Evolutionary conservation across 2,329 filamentous ascomycete species (phyloP).

Genomic region (Neofusicoccum ribis): DNA sequence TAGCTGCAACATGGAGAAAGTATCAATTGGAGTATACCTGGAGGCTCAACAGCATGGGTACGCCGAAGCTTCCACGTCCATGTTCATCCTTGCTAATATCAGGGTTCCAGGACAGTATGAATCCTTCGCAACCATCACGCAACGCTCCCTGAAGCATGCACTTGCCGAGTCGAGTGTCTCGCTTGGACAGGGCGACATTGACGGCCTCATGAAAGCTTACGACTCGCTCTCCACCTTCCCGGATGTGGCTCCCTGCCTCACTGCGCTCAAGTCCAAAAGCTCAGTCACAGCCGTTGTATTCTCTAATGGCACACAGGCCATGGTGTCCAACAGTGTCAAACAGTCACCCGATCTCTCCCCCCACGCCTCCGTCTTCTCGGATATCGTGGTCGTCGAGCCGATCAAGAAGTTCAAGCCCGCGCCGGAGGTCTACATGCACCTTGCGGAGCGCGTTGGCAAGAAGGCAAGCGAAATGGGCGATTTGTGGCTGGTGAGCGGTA

Average conservation of each 20-base stretch:
- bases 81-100: background rate
- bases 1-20: conserved; percentile 64
- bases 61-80: conserved; percentile 22
- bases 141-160: conserved; percentile 63
- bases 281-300: conserved; percentile 62
- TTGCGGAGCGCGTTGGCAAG: conserved; percentile 55
- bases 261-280: conserved; percentile 44
- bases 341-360: conserved; percentile 58
- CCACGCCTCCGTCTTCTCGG: conserved; percentile 28
- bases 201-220: conserved; percentile 63
- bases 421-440: conserved; percentile 60
- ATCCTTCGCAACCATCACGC: conserved; percentile 64
- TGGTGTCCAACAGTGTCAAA: conserved; percentile 62
- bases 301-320: conserved; percentile 66
- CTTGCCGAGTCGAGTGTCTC: conserved; percentile 57
- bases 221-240: conserved; percentile 64
- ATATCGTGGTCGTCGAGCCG: conserved; percentile 62
- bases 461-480: conserved; percentile 42
- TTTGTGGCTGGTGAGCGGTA: conserved; percentile 70
- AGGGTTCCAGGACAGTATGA: conserved; percentile 56
- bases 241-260: conserved; percentile 60
- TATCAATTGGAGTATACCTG: conserved; percentile 79
- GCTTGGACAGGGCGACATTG: conserved; percentile 47
- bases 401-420: conserved; percentile 66
- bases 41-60: conserved; percentile 75